Percentiles rank a stretch among this genome's conserved stretches.
Evolutionary conservation across 768 basidiomycete genomes (phyloP).

Genomic region (Dentipellis sp.): DNA sequence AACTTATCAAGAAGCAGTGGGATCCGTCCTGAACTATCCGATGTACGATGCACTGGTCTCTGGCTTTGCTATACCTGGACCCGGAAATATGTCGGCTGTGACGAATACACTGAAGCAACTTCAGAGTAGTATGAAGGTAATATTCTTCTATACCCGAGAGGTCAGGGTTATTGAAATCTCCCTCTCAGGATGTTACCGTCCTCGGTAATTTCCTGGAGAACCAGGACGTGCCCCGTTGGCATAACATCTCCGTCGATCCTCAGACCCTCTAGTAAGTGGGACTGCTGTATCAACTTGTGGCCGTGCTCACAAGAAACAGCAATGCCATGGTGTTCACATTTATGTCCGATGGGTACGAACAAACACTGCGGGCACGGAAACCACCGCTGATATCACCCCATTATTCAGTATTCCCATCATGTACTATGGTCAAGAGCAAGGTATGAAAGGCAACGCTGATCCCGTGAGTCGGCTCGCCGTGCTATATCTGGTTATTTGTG

Average conservation of each 20-base stretch:
- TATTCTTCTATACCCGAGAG: neutral
- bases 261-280: conserved; percentile 54
- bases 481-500: neutral
- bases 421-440: conserved; percentile 78
- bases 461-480: conserved; percentile 39
- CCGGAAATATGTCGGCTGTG: conserved; percentile 50
- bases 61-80: conserved; percentile 68
- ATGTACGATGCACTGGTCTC: conserved; percentile 52
- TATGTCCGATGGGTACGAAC: conserved; percentile 57
- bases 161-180: neutral
- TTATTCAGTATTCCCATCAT: conserved; percentile 56
- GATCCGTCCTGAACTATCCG: conserved; percentile 67
- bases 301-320: conserved; percentile 23
- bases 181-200: conserved; percentile 23
- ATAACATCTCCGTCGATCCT: conserved; percentile 59
- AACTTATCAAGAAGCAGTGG: conserved; percentile 51
- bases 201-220: conserved; percentile 79
- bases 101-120: conserved; percentile 42
- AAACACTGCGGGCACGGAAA: neutral
- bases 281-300: neutral
- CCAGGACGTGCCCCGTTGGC: conserved; percentile 70
- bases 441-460: conserved; percentile 52
- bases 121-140: conserved; percentile 41
- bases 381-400: neutral
- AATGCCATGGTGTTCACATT: conserved; percentile 71